Base-by-base conservation (phyloP, 139 green algal species). In the Chlamydomonas schloesseri region DNA sequence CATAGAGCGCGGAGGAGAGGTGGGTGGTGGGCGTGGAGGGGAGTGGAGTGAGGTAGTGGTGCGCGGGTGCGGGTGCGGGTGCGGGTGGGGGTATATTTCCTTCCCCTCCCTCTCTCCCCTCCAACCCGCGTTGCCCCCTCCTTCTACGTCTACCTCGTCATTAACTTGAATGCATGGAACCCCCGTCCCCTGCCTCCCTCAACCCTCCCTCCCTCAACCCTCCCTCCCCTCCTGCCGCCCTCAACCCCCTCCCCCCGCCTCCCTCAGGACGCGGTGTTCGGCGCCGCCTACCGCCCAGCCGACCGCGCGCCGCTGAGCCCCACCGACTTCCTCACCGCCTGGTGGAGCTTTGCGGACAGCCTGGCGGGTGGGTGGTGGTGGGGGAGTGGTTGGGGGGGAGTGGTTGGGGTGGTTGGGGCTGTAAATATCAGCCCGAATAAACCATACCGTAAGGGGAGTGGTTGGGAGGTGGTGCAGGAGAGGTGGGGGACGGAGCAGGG, bases 321-420 rank as follows among this genome's bases (percentile, higher is more conserved):
- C 0, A 89, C 89, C 14, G 87, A 86, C 42, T 95, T 98, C 72
- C 90, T 98, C 28, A 80, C 92, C 91, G 85, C 88, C 21, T 99
- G 95, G 95, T 99, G 97, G 96, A 73, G 58, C 31, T 83, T 93
- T 20, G 93, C 95, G 5, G 95, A 96, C 82, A 87, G 58, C 71
- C 88, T 97, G 60, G 91, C 92, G 15, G 89, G 90, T 85, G 79
- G 77, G 77, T 33, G 31, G 67, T 5, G 70, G n/a, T 10, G n/a
- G 3, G 50, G 58, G n/a, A 18, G 75, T 29, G 31, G 4, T 50
- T 3, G 31, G 21, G 34, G 37, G 64, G 75, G 55, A 3, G 33
- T 79, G 28, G 24, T 64, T 28, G 24, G 26, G 42, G 31, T 8
- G 15, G 13, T 5, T 46, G 62, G 29, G 14, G 37, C 46, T 60